These are phyloP conservation scores for Globisporangium splendens DNA, from an alignment of 352 stramenopile genomes.

Conservation along the genomic window DNA sequence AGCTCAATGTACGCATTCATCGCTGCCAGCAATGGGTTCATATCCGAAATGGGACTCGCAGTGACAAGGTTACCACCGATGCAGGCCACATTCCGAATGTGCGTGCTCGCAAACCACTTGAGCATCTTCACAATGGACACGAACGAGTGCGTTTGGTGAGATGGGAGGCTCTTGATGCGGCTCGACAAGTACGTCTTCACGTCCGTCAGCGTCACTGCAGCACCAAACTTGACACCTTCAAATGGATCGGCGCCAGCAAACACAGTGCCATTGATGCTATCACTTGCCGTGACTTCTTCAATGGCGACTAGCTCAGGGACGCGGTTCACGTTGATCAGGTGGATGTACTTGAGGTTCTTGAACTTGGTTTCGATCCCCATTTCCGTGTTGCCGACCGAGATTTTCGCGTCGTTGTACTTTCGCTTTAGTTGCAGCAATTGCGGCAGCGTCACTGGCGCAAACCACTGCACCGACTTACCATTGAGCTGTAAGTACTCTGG, in stretches of 20 bases:
- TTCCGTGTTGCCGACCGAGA: constrained; percentile 96
- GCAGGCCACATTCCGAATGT: constrained; percentile 96
- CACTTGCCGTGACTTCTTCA: constrained; percentile 24
- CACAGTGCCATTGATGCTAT: constrained; percentile 53
- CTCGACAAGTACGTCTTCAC: constrained; percentile 61
- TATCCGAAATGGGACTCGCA: constrained; percentile 96
- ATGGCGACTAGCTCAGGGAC: constrained; percentile 61
- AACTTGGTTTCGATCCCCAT: constrained; percentile 96
- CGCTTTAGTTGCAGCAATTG: constrained; percentile 89
- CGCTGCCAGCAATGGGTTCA: constrained; percentile 94
- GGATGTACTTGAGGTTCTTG: constrained; percentile 82
- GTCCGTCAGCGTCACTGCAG: constrained; percentile 68
- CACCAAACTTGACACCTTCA: constrained; percentile 75
- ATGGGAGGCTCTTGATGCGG: constrained; percentile 27
- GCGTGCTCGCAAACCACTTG: constrained; percentile 96
- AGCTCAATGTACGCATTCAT: constrained; percentile 81
- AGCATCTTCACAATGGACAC: constrained; percentile 87
- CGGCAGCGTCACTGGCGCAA: constrained; percentile 86
- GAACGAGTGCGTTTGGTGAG: constrained; percentile 48
- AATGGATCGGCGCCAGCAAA: constrained; percentile 35
- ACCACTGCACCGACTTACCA: constrained; percentile 87
- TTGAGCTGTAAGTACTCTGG: constrained; percentile 68
- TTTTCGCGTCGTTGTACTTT: constrained; percentile 81
- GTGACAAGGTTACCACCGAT: constrained; percentile 96
- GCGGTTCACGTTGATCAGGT: constrained; percentile 69